Base-by-base conservation (phyloP, 441 rosid genomes). In the Populus hybrid region DNA sequence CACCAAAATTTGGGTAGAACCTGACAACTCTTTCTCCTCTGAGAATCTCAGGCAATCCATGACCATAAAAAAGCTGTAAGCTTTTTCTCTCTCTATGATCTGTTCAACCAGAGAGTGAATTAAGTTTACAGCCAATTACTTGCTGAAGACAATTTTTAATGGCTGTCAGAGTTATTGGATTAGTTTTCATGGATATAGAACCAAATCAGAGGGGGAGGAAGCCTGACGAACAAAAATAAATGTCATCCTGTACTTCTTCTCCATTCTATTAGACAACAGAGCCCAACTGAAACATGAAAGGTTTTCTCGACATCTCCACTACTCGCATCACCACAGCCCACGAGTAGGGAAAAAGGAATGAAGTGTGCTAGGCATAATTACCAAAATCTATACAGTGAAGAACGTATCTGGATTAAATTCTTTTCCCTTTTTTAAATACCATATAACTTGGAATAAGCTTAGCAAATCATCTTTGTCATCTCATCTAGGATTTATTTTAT, bases 191-290 rank as follows among this genome's bases (percentile, higher is more conserved):
- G 78, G 74, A 9, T 74, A 71, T 40, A 69, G 69, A 30, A 38
- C 36, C 75, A 71, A 80, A 77, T 72, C 46, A 75, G 35, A 78
- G 67, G 11, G 53, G 72, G 26, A 76, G 69, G 76, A 32, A 69
- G 79, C 18, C 75, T 63, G 82, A 71, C 80, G 57, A 79, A 65
- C 12, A 79, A 72, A 61, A 74, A 75, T 71, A 57, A 59, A 40
- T 30, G 34, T 72, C 65, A 70, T 12, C 24, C 59, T 21, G 42
- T 59, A 63, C 61, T 46, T 50, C 59, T 66, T 75, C 63, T 50
- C 66, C 65, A 30, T 40, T 18, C 50, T 75, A 30, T 28, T 57
- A 57, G 76, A 85, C 87, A 79, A 26, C 81, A 74, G 71, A 78
- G 63, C 75, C 66, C 72, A 71, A 79, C 76, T 73, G 83, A 77